Evolutionary conservation across 192 early-diverging fungal species (phyloP).

Genomic region (Backusella mclennaniae): DNA sequence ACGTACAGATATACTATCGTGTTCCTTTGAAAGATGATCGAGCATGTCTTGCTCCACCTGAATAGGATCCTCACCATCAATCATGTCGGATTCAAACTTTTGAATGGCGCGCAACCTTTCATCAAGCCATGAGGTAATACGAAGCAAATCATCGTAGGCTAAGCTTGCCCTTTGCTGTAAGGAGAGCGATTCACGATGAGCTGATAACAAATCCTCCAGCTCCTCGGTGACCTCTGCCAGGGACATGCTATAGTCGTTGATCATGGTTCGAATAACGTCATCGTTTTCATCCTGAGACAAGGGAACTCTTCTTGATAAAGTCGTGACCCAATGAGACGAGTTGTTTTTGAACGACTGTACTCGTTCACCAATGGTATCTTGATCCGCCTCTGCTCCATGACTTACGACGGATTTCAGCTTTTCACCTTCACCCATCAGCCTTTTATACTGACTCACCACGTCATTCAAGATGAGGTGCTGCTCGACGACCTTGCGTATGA

Average conservation of each 20-base stretch:
- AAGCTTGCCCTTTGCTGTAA: slow-evolving; percentile 29
- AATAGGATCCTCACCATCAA: slow-evolving; percentile 1
- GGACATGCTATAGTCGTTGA: slow-evolving; percentile 18
- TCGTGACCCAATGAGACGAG: slow-evolving; percentile 10
- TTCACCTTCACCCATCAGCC: slow-evolving; percentile 24
- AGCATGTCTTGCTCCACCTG: slow-evolving; percentile 19
- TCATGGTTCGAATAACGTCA: slow-evolving; percentile 12
- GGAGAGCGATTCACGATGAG: slow-evolving; percentile 28
- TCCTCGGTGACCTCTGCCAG: slow-evolving; percentile 26
- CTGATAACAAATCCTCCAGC: slow-evolving; percentile 22
- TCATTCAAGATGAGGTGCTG: slow-evolving; percentile 39
- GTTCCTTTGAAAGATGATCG: slow-evolving; percentile 24
- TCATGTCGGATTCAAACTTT: slow-evolving; percentile 1
- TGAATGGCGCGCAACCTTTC: slow-evolving; percentile 17
- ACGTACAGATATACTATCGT: slow-evolving; percentile 16
- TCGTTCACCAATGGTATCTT: slow-evolving; percentile 10
- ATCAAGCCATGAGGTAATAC: slow-evolving; percentile 28
- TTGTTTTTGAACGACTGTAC: slow-evolving; percentile 19
- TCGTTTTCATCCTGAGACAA: slow-evolving; percentile 13
- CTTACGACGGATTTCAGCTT: background rate
- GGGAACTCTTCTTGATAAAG: background rate
- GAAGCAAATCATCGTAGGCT: slow-evolving; percentile 30
- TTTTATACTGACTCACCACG: slow-evolving; percentile 25
- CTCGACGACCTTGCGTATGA: slow-evolving; percentile 35
- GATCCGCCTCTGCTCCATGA: background rate